These are phyloP conservation scores for Elsinoe fawcettii DNA, from an alignment of 2,329 filamentous ascomycete species.

Conservation along the genomic window DNA sequence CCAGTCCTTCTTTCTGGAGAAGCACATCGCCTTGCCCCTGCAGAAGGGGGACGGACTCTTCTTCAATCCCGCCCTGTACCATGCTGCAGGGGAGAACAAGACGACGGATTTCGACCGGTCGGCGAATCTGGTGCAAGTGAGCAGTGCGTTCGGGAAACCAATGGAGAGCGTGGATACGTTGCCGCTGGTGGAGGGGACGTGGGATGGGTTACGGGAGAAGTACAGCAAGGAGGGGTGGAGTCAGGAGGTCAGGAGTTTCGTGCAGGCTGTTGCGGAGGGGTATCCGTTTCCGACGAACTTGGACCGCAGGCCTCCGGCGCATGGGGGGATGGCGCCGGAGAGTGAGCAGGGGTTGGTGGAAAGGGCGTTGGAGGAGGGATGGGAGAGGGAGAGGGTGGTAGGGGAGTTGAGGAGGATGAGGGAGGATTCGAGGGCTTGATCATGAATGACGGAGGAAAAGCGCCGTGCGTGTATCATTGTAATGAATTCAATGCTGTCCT, in stretches of 20 bases:
- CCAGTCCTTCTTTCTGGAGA: slow-evolving; percentile 45
- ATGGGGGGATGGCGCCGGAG: slow-evolving; percentile 52
- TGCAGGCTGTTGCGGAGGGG: slow-evolving; percentile 48
- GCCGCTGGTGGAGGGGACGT: slow-evolving; percentile 41
- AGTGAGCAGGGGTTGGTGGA: slow-evolving; percentile 50
- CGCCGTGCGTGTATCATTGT: neutral
- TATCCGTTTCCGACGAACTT: slow-evolving; percentile 58
- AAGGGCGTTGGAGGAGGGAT: slow-evolving; percentile 37
- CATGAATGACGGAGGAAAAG: too few species aligned
- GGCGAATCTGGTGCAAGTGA: slow-evolving; percentile 57
- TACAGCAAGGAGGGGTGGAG: slow-evolving; percentile 34
- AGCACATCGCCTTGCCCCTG: slow-evolving; percentile 48
- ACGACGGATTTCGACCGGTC: slow-evolving; percentile 43
- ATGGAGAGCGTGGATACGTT: slow-evolving; percentile 55
- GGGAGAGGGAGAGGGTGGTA: slow-evolving; percentile 36
- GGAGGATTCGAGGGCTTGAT: slow-evolving; percentile 21
- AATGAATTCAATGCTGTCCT: neutral
- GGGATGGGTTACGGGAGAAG: slow-evolving; percentile 33
- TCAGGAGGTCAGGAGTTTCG: slow-evolving; percentile 39
- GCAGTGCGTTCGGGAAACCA: slow-evolving; percentile 54
- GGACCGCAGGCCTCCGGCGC: slow-evolving; percentile 48
- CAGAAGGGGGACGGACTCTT: slow-evolving; percentile 53
- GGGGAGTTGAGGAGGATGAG: slow-evolving; percentile 23
- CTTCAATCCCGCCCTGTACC: slow-evolving; percentile 57
- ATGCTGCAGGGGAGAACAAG: slow-evolving; percentile 54